A percentile compares a stretch with the other conserved stretches of the same genome.
phyloP scores from a whole-genome alignment of 768 basidiomycete genomes.

The Xerocomus brunneocitrinus region DNA sequence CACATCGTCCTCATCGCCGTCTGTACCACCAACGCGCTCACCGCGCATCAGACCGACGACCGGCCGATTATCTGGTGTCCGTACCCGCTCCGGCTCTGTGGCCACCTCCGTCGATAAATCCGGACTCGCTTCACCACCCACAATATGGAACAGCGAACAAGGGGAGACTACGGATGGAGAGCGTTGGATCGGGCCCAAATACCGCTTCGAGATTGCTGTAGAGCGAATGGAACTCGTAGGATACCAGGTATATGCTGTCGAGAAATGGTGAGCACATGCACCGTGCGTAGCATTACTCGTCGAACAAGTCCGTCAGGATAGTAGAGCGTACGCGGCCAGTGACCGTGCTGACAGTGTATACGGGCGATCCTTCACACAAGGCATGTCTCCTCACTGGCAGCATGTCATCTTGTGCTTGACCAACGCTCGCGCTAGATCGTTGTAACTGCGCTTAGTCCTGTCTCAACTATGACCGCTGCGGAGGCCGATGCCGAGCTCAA shows the following conservation, averaged over 20 bases:
- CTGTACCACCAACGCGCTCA: constrained; percentile 17
- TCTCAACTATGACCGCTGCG: constrained; percentile 35
- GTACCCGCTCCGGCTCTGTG: constrained; percentile 32
- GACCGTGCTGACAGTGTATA: constrained; percentile 67
- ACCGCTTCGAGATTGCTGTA: constrained; percentile 46
- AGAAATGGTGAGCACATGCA: constrained; percentile 62
- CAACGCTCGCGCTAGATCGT: constrained; percentile 42
- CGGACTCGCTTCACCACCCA: constrained; percentile 3
- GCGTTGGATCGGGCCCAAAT: constrained; percentile 43
- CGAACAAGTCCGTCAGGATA: constrained; percentile 42
- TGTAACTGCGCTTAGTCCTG: constrained; percentile 52
- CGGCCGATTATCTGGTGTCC: constrained; percentile 26
- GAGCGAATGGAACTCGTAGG: constrained; percentile 46
- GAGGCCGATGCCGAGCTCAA: constrained; percentile 58
- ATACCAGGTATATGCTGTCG: constrained; percentile 83
- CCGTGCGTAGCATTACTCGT: neutral
- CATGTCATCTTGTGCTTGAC: constrained; percentile 11
- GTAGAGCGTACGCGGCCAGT: constrained; percentile 59
- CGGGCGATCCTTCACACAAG: constrained; percentile 68
- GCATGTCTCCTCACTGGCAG: constrained; percentile 27
- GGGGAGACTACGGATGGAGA: constrained; percentile 22
- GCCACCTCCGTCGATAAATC: constrained; percentile 18
- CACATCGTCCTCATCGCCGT: constrained; percentile 5
- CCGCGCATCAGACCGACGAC: constrained; percentile 23
- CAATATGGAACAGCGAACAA: constrained; percentile 8